These are phyloP conservation scores for Beauveria bassiana DNA, from an alignment of 2,329 filamentous ascomycete genomes.

Conservation along the genomic window DNA sequence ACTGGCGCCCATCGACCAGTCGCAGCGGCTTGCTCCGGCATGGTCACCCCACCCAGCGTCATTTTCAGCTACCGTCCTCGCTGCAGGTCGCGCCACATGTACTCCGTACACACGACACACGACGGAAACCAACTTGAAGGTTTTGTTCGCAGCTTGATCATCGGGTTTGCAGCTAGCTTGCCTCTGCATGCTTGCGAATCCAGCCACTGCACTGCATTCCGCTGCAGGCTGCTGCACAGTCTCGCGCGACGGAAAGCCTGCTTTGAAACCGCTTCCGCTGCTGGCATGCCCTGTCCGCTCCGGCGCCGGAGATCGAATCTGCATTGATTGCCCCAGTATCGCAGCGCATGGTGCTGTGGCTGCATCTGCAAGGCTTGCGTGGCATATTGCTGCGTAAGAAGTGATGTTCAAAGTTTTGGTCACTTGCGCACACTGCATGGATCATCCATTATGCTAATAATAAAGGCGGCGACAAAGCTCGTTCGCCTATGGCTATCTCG, in stretches of 20 bases:
- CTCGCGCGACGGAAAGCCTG: not conserved
- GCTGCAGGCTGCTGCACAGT: not conserved
- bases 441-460: not conserved
- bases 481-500: not conserved
- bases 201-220: not conserved
- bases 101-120: constrained; percentile 2
- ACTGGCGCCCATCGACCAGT: not conserved
- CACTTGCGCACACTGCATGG: not conserved
- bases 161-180: not conserved
- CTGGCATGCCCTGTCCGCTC: not conserved
- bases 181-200: not conserved
- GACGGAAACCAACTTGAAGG: not conserved
- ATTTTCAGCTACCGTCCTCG: constrained; percentile 10
- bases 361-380: not conserved
- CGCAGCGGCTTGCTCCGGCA: not conserved
- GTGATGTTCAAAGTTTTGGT: not conserved
- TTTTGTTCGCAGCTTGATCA: constrained; percentile 7
- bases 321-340: not conserved
- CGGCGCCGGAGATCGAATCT: constrained; percentile 7
- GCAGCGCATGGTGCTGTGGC: not conserved
- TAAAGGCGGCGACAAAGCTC: not conserved
- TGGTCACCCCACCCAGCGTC: constrained; percentile 5
- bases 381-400: not conserved
- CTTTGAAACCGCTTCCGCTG: not conserved
- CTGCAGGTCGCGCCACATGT: constrained; percentile 9